A percentile compares a stretch with the other conserved stretches of the same genome.
Conservation (phyloP, 2,329 filamentous ascomycete species). For the Colletotrichum sp. region DNA sequence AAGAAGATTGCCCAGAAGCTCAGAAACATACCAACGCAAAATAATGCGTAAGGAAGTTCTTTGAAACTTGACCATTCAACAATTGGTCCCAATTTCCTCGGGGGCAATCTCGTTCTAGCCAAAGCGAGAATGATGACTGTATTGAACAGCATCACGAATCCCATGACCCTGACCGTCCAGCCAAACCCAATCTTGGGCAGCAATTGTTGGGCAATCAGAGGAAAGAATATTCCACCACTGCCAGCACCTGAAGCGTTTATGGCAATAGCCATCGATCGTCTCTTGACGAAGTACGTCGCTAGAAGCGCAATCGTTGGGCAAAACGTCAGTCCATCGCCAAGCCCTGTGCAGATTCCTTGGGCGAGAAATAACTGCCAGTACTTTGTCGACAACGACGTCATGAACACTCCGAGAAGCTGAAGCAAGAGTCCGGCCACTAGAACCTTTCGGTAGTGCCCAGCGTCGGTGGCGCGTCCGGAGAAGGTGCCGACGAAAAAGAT, state of each 20-base stretch:
- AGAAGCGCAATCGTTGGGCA: conserved; percentile 56
- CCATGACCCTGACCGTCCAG: conserved; percentile 14
- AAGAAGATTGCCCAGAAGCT: conserved; percentile 47
- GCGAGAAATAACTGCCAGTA: conserved; percentile 44
- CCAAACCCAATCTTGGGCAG: background rate
- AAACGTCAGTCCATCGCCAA: conserved; percentile 61
- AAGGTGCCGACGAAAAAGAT: background rate
- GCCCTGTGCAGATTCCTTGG: conserved; percentile 53
- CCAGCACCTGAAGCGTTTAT: conserved; percentile 64
- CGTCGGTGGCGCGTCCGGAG: background rate
- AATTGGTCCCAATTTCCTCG: background rate
- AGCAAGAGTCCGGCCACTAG: background rate
- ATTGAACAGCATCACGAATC: conserved; percentile 1
- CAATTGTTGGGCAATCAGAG: conserved; percentile 29
- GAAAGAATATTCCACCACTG: conserved; percentile 69
- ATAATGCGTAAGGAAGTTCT: conserved; percentile 27
- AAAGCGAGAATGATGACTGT: background rate
- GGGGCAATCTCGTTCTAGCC: background rate
- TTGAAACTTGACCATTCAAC: background rate
- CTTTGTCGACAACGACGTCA: conserved; percentile 43
- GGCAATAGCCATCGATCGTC: conserved; percentile 63
- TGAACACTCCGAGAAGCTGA: conserved; percentile 41
- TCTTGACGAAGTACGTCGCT: conserved; percentile 65
- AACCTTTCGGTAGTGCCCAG: background rate
- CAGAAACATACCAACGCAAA: background rate